A percentile compares a stretch with the other conserved stretches of the same genome.
Conservation (phyloP, 2,329 filamentous ascomycete species). For the Pestalotiopsis fici region DNA sequence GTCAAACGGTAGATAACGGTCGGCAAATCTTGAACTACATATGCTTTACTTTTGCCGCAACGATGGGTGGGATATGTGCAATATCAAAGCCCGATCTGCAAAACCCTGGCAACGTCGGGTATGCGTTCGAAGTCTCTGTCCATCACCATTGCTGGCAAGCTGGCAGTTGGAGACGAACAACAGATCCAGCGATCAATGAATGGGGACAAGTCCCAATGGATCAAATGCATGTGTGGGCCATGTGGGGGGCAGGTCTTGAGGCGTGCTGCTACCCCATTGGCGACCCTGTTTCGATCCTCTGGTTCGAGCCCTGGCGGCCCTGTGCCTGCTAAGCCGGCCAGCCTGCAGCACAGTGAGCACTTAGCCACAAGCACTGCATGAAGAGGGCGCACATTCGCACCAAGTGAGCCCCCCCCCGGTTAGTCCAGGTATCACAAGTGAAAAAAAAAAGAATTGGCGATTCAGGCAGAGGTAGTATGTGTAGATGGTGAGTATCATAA, state of each 20-base stretch:
- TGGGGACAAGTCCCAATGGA: not conserved
- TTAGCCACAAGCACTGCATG: not conserved
- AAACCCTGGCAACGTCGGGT: not conserved
- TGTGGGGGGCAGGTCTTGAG: not conserved
- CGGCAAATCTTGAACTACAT: not conserved
- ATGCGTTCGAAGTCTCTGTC: not conserved
- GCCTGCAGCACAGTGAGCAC: not conserved
- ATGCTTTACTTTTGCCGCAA: not conserved
- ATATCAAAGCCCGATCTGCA: not conserved
- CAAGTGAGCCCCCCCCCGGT: too few relatives aligned
- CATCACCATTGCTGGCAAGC: not conserved
- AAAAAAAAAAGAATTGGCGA: not conserved
- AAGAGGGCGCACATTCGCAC: too few relatives aligned
- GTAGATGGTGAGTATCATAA: too few relatives aligned
- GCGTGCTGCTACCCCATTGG: not conserved
- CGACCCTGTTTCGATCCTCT: not conserved
- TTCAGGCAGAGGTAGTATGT: not conserved
- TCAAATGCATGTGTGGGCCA: not conserved
- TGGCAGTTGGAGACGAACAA: not conserved
- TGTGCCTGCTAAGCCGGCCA: not conserved
- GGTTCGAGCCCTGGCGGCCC: not conserved
- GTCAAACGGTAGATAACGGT: not conserved
- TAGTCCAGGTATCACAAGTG: too few relatives aligned
- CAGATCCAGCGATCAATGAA: not conserved
- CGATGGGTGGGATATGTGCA: not conserved